Evolutionary conservation across 2,329 filamentous ascomycete genomes (phyloP).

Genomic region (Delphinella strobiligena): DNA sequence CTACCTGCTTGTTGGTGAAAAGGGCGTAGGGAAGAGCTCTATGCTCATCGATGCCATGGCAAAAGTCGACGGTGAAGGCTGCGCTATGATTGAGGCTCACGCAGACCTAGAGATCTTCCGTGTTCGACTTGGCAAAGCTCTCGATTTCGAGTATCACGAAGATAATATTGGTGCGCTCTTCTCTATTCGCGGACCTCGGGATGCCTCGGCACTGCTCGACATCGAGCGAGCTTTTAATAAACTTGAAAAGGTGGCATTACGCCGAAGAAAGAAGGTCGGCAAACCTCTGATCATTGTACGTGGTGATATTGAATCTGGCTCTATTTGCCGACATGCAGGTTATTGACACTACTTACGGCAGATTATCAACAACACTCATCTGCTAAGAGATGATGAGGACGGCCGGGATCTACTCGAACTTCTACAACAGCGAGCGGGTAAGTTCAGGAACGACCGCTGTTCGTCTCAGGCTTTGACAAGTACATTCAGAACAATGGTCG

Average conservation of each 20-base stretch:
- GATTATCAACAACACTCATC: conserved; percentile 87
- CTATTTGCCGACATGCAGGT: too few species aligned
- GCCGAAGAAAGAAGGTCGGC: conserved; percentile 47
- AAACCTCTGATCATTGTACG: conserved; percentile 59
- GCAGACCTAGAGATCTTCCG: conserved; percentile 92
- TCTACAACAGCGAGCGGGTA: conserved; percentile 70
- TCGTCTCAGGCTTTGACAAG: background rate
- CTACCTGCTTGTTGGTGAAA: conserved; percentile 83
- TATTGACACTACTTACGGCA: too few species aligned
- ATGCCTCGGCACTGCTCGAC: conserved; percentile 83
- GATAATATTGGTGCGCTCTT: conserved; percentile 97
- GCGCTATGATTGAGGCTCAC: conserved; percentile 94
- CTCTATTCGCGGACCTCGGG: conserved; percentile 81
- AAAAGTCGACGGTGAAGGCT: conserved; percentile 76
- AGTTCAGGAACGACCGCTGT: background rate
- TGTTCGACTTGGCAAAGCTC: conserved; percentile 77
- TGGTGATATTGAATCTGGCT: too few species aligned
- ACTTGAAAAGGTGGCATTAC: conserved; percentile 84
- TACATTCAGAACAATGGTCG: conserved; percentile 67
- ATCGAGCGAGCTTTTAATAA: conserved; percentile 98
- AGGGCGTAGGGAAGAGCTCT: conserved; percentile 90
- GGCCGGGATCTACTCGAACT: conserved; percentile 90
- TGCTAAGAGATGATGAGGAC: conserved; percentile 82
- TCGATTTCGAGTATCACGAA: conserved; percentile 95
- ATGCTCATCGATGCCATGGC: conserved; percentile 96